Base-by-base conservation (phyloP, 768 basidiomycete species). In the Erythrobasidium yunnanense region DNA sequence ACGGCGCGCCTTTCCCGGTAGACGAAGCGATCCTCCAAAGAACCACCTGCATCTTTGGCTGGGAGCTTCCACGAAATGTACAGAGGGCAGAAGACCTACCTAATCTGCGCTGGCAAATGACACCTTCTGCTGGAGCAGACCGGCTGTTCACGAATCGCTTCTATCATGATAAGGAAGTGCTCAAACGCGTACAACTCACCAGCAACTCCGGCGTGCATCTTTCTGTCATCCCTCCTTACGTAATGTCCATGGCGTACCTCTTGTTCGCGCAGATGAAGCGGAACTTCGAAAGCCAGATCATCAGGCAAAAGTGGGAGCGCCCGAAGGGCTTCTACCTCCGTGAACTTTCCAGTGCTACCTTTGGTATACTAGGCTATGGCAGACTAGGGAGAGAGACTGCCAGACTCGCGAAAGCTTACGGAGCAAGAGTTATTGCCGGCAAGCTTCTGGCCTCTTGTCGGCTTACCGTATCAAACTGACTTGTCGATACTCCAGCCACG, bases 321-420 rank as follows among this genome's bases (percentile, higher is more conserved):
- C 32, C 18, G 25, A 58, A 27, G 18, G 56, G 34, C 7, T 58
- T 58, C 38, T 58, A 58, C 38, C 42, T 58, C 38, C 56, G 38
- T 15, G 56, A 58, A 46, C 56, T 58, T 17, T 35, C 34, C 17
- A 42, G 56, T 4, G 42, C 38, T 5, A 58, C 56, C 2, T 58
- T 58, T 27, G 56, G 56, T 25, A 58, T 58, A 58, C 34, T 58
- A 27, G 56, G 56, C 7, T 66, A 66, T 46, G 65, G 65, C 4
- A 32, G 34, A 4, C 20, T 66, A 4, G 55, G 55, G n/a, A 33
- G 65, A 7, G 65, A 66, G 27, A 66, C 65, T 3, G 65, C 65
- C 11, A 27, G 65, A 18, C 23, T 66, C 17, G 65, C 65, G 6
- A 66, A 66, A 66, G 52, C 65, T 17, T 66, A 66, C 20, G 65